A percentile compares a stretch with the other conserved stretches of the same genome.
Conservation (phyloP, 768 basidiomycete species). For the Leccinum subgranulosum region DNA sequence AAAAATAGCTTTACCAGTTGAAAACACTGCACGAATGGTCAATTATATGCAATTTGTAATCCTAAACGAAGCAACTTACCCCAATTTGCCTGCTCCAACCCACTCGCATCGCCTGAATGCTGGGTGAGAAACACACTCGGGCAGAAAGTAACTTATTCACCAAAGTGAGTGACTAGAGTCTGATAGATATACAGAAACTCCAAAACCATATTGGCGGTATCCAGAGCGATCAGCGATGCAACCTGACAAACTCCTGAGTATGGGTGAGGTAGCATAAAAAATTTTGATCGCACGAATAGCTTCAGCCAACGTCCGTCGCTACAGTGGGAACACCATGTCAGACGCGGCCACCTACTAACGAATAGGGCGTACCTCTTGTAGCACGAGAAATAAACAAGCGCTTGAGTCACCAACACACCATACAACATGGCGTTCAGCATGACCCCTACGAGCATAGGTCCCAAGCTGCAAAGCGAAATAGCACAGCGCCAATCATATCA, state of each 20-base stretch:
- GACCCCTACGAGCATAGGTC: slow-evolving; percentile 35
- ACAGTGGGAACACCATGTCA: background rate
- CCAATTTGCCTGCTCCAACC: slow-evolving; percentile 20
- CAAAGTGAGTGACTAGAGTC: slow-evolving; percentile 25
- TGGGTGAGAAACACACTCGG: background rate
- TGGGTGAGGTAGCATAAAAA: background rate
- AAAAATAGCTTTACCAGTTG: slow-evolving; percentile 19
- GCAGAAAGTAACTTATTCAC: slow-evolving; percentile 6
- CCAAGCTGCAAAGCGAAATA: slow-evolving; percentile 21
- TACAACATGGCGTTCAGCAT: slow-evolving; percentile 34
- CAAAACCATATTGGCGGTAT: slow-evolving; percentile 23
- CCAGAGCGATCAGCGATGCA: slow-evolving; percentile 17
- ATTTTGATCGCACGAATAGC: slow-evolving; percentile 19
- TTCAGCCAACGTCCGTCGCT: slow-evolving; percentile 23
- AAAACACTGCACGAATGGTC: slow-evolving; percentile 23
- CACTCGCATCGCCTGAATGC: slow-evolving; percentile 13
- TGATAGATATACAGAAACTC: slow-evolving; percentile 26
- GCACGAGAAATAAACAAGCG: slow-evolving; percentile 29
- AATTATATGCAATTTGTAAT: background rate
- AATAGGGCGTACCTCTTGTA: slow-evolving; percentile 23
- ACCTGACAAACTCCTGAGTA: slow-evolving; percentile 13
- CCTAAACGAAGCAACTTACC: slow-evolving; percentile 6
- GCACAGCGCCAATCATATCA: background rate
- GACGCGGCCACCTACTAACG: background rate
- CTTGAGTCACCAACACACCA: slow-evolving; percentile 35